phyloP scores from a whole-genome alignment of 2,329 filamentous ascomycete genomes.

The Arthroderma sp. region DNA sequence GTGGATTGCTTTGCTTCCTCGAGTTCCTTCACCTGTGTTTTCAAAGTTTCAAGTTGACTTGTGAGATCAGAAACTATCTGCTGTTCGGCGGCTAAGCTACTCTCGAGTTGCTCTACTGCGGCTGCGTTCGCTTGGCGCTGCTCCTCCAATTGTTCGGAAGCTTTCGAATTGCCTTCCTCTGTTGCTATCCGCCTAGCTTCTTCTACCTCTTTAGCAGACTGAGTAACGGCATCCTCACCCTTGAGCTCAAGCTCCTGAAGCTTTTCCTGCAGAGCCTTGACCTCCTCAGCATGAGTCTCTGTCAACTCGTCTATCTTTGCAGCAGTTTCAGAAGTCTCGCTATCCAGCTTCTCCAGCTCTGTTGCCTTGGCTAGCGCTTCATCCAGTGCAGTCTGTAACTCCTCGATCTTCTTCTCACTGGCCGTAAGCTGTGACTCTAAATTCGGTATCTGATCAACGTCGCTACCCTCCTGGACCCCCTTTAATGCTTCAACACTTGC shows the following conservation, averaged over 20 bases:
- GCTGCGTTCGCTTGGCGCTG: slow-evolving; percentile 24
- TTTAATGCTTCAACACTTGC: slow-evolving; percentile 12
- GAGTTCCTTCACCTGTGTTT: slow-evolving; percentile 14
- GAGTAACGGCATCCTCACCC: slow-evolving; percentile 25
- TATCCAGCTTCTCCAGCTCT: slow-evolving; percentile 5
- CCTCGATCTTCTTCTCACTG: slow-evolving; percentile 11
- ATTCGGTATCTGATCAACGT: slow-evolving; percentile 9
- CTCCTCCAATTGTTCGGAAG: slow-evolving; percentile 23
- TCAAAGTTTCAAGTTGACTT: slow-evolving; percentile 7
- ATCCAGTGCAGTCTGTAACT: slow-evolving; percentile 9
- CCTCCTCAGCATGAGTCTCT: slow-evolving; percentile 8
- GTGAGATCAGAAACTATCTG: slow-evolving; percentile 6
- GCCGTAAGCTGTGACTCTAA: slow-evolving; percentile 11
- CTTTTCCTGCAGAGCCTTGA: slow-evolving; percentile 20
- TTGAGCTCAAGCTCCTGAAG: slow-evolving; percentile 25
- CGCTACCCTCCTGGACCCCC: slow-evolving; percentile 9
- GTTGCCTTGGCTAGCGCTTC: slow-evolving; percentile 8
- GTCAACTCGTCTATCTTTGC: slow-evolving; percentile 9
- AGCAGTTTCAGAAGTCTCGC: slow-evolving; percentile 10
- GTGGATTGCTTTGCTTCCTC: slow-evolving; percentile 17
- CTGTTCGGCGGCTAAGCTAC: slow-evolving; percentile 9
- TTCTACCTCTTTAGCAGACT: slow-evolving; percentile 25
- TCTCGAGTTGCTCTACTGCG: slow-evolving; percentile 14
- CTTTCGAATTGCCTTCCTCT: slow-evolving; percentile 24
- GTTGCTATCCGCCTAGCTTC: slow-evolving; percentile 24